Evolutionary conservation across 2,329 filamentous ascomycete species (phyloP).

Genomic region (Magnaporthiopsis rhizophila): DNA sequence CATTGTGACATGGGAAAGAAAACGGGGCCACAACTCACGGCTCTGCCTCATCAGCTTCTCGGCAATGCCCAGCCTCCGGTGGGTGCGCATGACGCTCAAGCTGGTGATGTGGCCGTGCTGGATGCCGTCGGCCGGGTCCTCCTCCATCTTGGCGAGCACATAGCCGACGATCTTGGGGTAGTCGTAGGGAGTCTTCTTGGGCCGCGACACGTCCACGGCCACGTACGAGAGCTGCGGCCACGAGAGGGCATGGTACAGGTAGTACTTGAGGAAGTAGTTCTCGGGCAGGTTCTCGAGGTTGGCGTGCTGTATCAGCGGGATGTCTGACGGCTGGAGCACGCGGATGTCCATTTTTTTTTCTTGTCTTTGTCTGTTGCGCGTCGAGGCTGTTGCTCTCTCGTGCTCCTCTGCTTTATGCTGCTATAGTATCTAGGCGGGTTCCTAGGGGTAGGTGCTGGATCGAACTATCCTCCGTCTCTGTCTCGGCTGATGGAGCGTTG

Average conservation of each 20-base stretch:
- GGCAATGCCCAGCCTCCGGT: slow-evolving; percentile 81
- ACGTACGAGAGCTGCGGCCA: slow-evolving; percentile 98
- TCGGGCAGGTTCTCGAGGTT: slow-evolving; percentile 99
- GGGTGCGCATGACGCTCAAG: slow-evolving; percentile 92
- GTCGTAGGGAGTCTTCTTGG: slow-evolving; percentile 69
- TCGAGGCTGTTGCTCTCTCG: not conserved
- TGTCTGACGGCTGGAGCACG: slow-evolving; percentile 71
- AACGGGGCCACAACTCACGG: slow-evolving; percentile 49
- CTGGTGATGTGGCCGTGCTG: slow-evolving; percentile 95
- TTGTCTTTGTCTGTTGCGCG: not conserved
- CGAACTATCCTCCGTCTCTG: not conserved
- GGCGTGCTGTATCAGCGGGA: slow-evolving; percentile 90
- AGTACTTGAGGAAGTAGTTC: slow-evolving; percentile 99
- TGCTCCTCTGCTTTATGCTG: not conserved
- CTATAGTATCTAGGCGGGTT: not conserved
- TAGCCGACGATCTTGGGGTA: slow-evolving; percentile 98
- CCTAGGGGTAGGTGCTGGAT: not conserved
- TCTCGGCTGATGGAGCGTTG: not conserved
- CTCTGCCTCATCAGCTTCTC: slow-evolving; percentile 97
- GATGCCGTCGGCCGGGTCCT: slow-evolving; percentile 85
- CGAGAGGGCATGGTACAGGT: slow-evolving; percentile 95
- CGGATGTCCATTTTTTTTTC: slow-evolving; percentile 81
- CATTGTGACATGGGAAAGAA: not conserved
- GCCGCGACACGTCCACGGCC: slow-evolving; percentile 81
- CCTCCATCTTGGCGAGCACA: slow-evolving; percentile 99